Base-by-base conservation (phyloP, 2,329 filamentous ascomycete species). In the Paecilomyces formosus region DNA sequence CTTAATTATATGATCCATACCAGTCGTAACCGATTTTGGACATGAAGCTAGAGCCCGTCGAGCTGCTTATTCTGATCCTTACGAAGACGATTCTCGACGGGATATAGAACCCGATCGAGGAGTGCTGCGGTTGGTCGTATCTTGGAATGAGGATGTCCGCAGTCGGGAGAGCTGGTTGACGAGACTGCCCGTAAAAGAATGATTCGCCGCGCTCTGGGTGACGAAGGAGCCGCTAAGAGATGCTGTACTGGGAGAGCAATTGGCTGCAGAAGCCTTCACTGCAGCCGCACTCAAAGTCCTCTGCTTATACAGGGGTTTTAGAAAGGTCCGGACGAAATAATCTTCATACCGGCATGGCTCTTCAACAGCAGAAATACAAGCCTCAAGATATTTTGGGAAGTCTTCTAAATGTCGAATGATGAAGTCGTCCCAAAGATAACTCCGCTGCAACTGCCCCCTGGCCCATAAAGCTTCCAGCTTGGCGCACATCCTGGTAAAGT, bases 361-460 rank as follows among this genome's bases (percentile, higher is more conserved):
- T 3, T 68, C 64, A 0, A 65, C 64, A 26, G 64, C 63, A 11
- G 64, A 64, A 6, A 59, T 53, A 56, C 66, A 67, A n/a, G 67
- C 55, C 33, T 67, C 58, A 4, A 70, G 53, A 60, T 79, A 73
- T n/a, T 57, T 55, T 3, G 64, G 68, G 59, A 78, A 80, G 26
- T 72, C 68, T 15, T 67, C 60, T 6, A 71, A 64, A 60, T 77
- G 70, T 62, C 72, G 70, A 56, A 75, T 76, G 55, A 79, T 64
- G 58, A 77, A 79, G 61, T 79, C 78, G 64, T 80, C 78, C 74
- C 76, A 78, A 13, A 79, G 57, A 24, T 70, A 74, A 12, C 72
- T 75, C 55, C 70, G 67, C 39, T 69, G 62, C 35, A 75, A 59
- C 28, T 66, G 56, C 4, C 70, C 73, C 18, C 62, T 57, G 21